Evolutionary conservation across 768 basidiomycete genomes (phyloP).

Genomic region (Hericium erinaceus): DNA sequence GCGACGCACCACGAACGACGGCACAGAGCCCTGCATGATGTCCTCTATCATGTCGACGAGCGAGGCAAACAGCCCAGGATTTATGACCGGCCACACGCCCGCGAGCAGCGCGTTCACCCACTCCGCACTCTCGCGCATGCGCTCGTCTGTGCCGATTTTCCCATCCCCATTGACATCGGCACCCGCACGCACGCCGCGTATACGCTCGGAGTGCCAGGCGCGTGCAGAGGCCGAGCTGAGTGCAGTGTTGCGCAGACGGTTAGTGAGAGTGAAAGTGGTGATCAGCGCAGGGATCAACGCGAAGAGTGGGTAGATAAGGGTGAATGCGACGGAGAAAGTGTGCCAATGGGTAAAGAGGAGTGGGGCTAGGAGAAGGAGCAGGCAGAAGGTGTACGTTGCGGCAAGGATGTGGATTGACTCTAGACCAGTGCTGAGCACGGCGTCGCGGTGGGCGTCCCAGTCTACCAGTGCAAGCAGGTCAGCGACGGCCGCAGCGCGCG

Average conservation of each 20-base stretch:
- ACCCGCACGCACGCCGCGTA: constrained; percentile 21
- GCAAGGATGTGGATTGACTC: constrained; percentile 15
- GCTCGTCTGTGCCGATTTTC: constrained; percentile 17
- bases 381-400: constrained; percentile 12
- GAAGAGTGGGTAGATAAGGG: neutral
- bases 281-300: constrained; percentile 14
- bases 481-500: neutral
- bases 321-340: neutral
- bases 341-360: neutral
- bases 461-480: constrained; percentile 10
- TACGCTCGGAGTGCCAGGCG: constrained; percentile 24
- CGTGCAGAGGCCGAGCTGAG: constrained; percentile 21
- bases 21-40: constrained; percentile 44
- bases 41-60: constrained; percentile 57
- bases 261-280: constrained; percentile 17
- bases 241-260: constrained; percentile 17
- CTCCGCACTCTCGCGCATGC: constrained; percentile 32
- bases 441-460: constrained; percentile 18
- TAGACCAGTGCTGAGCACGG: constrained; percentile 12
- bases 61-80: constrained; percentile 53
- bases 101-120: constrained; percentile 62
- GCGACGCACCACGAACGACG: constrained; percentile 29
- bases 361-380: constrained; percentile 13
- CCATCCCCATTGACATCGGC: constrained; percentile 21
- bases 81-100: constrained; percentile 65